Evolutionary conservation across 2,329 filamentous ascomycete genomes (phyloP).

Genomic region (Nannizziopsis barbatae): DNA sequence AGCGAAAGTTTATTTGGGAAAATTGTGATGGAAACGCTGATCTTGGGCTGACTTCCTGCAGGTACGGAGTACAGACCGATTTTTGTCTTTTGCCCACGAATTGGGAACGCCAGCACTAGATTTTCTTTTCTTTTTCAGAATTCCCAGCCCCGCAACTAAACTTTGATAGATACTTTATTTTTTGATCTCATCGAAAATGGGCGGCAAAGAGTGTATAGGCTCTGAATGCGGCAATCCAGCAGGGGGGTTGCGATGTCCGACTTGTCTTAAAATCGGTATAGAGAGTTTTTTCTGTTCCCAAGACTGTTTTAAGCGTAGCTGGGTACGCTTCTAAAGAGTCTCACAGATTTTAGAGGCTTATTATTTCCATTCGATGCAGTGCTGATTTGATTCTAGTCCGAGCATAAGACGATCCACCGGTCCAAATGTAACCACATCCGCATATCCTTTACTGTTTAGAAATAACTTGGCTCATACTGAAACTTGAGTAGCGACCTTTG

Average conservation of each 20-base stretch:
- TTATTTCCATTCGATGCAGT: not conserved
- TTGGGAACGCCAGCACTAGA: too few relatives aligned
- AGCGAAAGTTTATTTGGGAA: too few relatives aligned
- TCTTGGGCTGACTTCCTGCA: too few relatives aligned
- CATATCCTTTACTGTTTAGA: not conserved
- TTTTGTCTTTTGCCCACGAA: too few relatives aligned
- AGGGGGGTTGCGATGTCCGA: constrained; percentile 80
- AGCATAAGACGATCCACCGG: constrained; percentile 79
- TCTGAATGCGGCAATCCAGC: constrained; percentile 79
- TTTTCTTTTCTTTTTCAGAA: too few relatives aligned
- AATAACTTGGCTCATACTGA: constrained; percentile 64
- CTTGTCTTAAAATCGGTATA: constrained; percentile 78
- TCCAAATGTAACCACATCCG: constrained; percentile 50
- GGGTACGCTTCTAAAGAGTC: constrained; percentile 51
- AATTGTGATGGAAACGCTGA: too few relatives aligned
- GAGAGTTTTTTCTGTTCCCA: constrained; percentile 96
- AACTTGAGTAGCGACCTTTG: constrained; percentile 74
- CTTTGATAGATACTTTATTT: too few relatives aligned
- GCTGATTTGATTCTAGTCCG: constrained; percentile 43
- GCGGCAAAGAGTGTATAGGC: constrained; percentile 52
- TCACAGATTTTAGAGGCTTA: constrained; percentile 19
- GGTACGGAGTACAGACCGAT: too few relatives aligned
- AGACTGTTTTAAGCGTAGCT: constrained; percentile 97
- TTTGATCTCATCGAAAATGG: not conserved
- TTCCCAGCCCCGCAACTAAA: too few relatives aligned